phyloP scores from a whole-genome alignment of 352 stramenopile species.

The Nothophytophthora sp. region DNA sequence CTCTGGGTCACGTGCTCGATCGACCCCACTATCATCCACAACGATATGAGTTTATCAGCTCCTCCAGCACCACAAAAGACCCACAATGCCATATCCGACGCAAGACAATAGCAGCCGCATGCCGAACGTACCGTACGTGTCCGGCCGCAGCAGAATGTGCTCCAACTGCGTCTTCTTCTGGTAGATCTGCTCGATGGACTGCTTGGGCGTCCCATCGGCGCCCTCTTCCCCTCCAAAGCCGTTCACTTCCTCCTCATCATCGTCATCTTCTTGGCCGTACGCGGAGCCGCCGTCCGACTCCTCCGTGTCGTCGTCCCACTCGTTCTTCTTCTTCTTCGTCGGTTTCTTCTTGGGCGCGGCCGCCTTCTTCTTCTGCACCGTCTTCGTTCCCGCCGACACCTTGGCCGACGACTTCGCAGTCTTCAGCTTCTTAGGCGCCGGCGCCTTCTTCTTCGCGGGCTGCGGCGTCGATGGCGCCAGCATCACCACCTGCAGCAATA shows the following conservation, averaged over 20 bases:
- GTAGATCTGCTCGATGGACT: conserved; percentile 93
- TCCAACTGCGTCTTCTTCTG: conserved; percentile 98
- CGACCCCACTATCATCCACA: conserved; percentile 92
- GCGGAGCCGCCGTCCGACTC: conserved; percentile 17
- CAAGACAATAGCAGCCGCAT: neutral
- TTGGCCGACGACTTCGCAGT: conserved; percentile 26
- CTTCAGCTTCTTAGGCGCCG: conserved; percentile 29
- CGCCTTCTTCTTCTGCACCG: conserved; percentile 31
- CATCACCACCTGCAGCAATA: conserved; percentile 22
- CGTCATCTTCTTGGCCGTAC: conserved; percentile 37
- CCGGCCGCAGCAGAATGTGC: conserved; percentile 97
- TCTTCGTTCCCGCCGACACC: conserved; percentile 25
- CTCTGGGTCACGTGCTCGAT: conserved; percentile 93
- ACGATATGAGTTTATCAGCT: neutral
- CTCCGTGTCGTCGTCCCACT: conserved; percentile 40
- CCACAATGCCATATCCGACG: neutral
- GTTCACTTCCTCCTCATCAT: conserved; percentile 31
- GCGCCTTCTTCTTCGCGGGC: conserved; percentile 20
- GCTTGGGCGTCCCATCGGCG: conserved; percentile 45
- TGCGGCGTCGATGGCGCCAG: conserved; percentile 16
- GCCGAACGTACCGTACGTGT: conserved; percentile 93
- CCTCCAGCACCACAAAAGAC: neutral
- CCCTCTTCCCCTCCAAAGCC: conserved; percentile 8
- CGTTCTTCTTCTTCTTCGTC: conserved; percentile 53
- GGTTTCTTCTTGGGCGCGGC: conserved; percentile 28